Conservation (phyloP, 306 rosid species). For the Herpetospermum pedunculosum region DNA sequence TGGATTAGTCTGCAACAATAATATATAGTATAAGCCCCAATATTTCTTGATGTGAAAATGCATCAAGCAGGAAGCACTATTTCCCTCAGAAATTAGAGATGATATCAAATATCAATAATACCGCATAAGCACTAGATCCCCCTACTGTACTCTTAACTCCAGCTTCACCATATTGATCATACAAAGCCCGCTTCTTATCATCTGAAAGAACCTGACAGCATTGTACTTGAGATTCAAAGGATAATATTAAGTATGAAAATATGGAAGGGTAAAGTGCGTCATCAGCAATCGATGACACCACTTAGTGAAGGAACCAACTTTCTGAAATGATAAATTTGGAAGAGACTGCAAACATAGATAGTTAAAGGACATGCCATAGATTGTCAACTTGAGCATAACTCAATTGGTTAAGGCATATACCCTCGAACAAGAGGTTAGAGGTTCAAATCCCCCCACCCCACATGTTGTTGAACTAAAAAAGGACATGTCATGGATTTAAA, state of each 20-base stretch:
- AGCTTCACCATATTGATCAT: constrained; percentile 96
- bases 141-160: constrained; percentile 87
- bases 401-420: too few species aligned
- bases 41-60: not conserved
- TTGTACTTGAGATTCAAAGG: constrained; percentile 59
- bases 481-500: not conserved
- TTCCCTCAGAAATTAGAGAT: constrained; percentile 4
- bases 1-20: constrained; percentile 73
- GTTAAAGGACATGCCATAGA: not conserved
- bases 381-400: too few species aligned
- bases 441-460: too few species aligned
- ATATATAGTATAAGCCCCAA: constrained; percentile 4
- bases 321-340: not conserved
- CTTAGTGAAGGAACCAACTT: not conserved
- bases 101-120: constrained; percentile 19
- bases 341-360: not conserved
- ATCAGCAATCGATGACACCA: not conserved
- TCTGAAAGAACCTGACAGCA: constrained; percentile 96
- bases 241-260: constrained; percentile 23
- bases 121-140: constrained; percentile 87
- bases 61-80: constrained; percentile 2
- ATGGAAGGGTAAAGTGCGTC: constrained; percentile 9
- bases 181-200: constrained; percentile 87
- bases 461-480: too few species aligned
- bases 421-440: too few species aligned